Evolutionary conservation across 495 filamentous ascomycete species (phyloP).

Genomic region (Parmelia sp.): DNA sequence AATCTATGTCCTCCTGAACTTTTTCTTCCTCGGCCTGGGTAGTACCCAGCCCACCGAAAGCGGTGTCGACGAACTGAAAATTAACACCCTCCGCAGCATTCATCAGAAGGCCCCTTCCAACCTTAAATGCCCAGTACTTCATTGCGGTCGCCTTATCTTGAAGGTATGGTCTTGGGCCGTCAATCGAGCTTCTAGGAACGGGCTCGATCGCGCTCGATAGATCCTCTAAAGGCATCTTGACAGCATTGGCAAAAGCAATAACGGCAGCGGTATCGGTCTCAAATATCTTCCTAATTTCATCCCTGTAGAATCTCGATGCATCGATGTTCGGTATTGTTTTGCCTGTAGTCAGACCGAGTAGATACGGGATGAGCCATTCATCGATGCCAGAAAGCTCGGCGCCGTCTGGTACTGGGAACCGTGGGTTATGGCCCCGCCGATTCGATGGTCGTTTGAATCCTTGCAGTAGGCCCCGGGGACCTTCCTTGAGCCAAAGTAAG

Average conservation of each 20-base stretch:
- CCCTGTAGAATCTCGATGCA: slow-evolving; percentile 51
- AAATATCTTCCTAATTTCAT: slow-evolving; percentile 48
- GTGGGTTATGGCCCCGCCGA: slow-evolving; percentile 32
- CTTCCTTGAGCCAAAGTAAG: slow-evolving; percentile 55
- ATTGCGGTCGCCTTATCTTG: slow-evolving; percentile 39
- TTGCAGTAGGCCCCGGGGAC: slow-evolving; percentile 44
- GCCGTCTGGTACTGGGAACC: slow-evolving; percentile 49
- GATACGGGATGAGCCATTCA: slow-evolving; percentile 51
- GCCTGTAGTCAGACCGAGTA: slow-evolving; percentile 45
- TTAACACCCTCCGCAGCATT: slow-evolving; percentile 52
- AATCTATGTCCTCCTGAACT: slow-evolving; percentile 41
- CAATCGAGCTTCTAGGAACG: slow-evolving; percentile 19
- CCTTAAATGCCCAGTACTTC: slow-evolving; percentile 56
- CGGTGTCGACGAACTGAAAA: slow-evolving; percentile 53
- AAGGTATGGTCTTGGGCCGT: not conserved
- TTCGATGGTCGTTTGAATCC: slow-evolving; percentile 47
- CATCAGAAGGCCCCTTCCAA: slow-evolving; percentile 57
- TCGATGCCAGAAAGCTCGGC: slow-evolving; percentile 48
- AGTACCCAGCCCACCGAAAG: slow-evolving; percentile 54
- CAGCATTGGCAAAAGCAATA: slow-evolving; percentile 47
- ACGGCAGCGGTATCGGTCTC: slow-evolving; percentile 51
- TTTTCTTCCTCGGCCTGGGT: slow-evolving; percentile 36
- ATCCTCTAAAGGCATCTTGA: slow-evolving; percentile 48
- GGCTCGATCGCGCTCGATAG: slow-evolving; percentile 36
- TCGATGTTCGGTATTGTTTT: slow-evolving; percentile 51